Conservation (phyloP, 768 basidiomycete genomes). For the Cystofilobasidium macerans region DNA sequence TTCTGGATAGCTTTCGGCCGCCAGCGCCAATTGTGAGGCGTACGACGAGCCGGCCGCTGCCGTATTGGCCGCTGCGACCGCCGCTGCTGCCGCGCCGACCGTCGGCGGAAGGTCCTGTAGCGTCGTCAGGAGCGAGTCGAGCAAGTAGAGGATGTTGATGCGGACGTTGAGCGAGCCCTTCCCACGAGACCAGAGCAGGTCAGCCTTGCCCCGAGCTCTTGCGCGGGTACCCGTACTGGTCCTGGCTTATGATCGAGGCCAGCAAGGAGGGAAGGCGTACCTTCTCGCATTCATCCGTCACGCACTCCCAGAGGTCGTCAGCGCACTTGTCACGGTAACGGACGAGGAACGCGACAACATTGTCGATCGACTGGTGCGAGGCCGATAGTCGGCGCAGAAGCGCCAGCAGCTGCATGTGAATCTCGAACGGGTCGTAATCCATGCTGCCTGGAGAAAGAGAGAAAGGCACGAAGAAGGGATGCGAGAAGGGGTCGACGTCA, state of each 20-base stretch:
- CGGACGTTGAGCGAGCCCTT: slow-evolving; percentile 75
- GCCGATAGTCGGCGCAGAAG: slow-evolving; percentile 56
- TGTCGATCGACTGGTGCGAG: slow-evolving; percentile 80
- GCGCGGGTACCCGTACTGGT: no score
- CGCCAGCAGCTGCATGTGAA: slow-evolving; percentile 57
- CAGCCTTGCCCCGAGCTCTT: no score
- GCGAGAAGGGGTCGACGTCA: neutral
- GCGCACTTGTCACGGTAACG: slow-evolving; percentile 75
- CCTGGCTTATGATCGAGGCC: neutral
- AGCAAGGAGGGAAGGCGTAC: slow-evolving; percentile 39
- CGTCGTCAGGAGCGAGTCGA: slow-evolving; percentile 55
- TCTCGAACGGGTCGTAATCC: slow-evolving; percentile 38
- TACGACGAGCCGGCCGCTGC: slow-evolving; percentile 27
- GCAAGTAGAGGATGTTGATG: slow-evolving; percentile 86
- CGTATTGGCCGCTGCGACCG: slow-evolving; percentile 24
- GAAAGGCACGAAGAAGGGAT: neutral
- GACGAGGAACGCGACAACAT: slow-evolving; percentile 70
- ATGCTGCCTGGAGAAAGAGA: neutral
- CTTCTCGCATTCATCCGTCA: slow-evolving; percentile 82
- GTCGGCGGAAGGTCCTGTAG: slow-evolving; percentile 26
- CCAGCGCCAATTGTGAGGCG: no score
- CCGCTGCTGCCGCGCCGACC: neutral
- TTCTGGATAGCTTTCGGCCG: slow-evolving; percentile 53
- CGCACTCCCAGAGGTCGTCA: slow-evolving; percentile 88
- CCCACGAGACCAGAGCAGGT: neutral